These are phyloP conservation scores for Mercurialis annua DNA, from an alignment of 345 rosid species.

Conservation along the genomic window DNA sequence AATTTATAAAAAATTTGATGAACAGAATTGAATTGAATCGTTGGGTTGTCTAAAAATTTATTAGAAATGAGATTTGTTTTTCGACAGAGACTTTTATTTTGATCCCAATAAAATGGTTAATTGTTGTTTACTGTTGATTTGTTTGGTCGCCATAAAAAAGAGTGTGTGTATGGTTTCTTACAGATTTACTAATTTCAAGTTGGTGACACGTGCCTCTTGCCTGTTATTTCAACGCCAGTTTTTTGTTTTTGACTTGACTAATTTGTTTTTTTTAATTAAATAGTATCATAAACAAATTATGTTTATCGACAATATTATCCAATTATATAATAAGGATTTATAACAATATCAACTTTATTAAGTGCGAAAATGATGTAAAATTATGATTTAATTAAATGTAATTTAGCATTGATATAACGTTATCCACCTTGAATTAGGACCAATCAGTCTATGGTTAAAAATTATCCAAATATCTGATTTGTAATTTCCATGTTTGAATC, in stretches of 20 bases:
- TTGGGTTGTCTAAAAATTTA: neutral
- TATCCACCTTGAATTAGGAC: no score
- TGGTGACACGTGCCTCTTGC: neutral
- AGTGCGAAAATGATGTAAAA: no score
- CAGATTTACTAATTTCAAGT: neutral
- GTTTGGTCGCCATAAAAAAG: neutral
- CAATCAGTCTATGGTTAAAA: no score
- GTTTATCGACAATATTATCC: no score
- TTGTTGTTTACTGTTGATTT: neutral
- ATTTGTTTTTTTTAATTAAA: no score
- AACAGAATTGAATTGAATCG: constrained; percentile 1
- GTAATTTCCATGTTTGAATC: no score
- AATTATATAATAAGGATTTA: no score
- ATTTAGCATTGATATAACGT: no score
- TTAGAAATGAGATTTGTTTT: neutral
- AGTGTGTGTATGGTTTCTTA: neutral
- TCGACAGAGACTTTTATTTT: neutral
- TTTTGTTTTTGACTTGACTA: constrained; percentile 1
- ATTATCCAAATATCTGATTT: no score
- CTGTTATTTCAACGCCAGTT: neutral
- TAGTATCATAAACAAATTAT: no score
- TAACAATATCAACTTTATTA: no score
- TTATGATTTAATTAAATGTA: no score
- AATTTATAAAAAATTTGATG: neutral
- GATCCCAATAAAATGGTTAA: neutral